Evolutionary conservation across 495 filamentous ascomycete species (phyloP).

Genomic region (Penicilliopsis zonata): DNA sequence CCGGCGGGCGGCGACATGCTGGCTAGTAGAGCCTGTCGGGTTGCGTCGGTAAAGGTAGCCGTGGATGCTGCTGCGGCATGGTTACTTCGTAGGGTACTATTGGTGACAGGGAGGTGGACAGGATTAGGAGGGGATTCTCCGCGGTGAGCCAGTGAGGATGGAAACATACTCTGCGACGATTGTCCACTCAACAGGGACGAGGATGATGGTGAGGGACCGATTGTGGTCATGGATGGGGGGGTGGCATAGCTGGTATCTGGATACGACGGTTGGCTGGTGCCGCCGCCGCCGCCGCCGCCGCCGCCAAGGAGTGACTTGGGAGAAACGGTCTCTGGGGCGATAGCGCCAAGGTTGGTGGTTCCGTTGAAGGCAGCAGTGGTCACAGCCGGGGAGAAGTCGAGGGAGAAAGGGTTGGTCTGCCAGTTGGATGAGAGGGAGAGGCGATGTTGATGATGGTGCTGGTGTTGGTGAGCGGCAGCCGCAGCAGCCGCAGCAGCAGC

Average conservation of each 20-base stretch:
- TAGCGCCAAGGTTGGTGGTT: too few species aligned
- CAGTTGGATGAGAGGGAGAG: slow-evolving; percentile 41
- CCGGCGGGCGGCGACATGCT: slow-evolving; percentile 67
- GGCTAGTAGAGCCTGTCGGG: slow-evolving; percentile 72
- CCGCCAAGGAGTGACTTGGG: slow-evolving; percentile 38
- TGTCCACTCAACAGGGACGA: slow-evolving; percentile 35
- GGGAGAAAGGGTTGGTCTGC: slow-evolving; percentile 58
- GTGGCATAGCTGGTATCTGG: slow-evolving; percentile 31
- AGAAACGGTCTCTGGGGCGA: slow-evolving; percentile 32
- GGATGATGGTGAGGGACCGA: too few species aligned
- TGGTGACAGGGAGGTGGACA: slow-evolving; percentile 38
- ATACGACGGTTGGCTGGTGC: slow-evolving; percentile 33
- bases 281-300: too few species aligned
- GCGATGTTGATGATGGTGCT: too few species aligned
- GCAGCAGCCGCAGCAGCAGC: too few species aligned
- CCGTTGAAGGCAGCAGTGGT: slow-evolving; percentile 39
- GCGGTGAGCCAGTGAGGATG: slow-evolving; percentile 43
- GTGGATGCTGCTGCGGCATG: slow-evolving; percentile 50
- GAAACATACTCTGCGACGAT: slow-evolving; percentile 45
- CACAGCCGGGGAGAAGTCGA: slow-evolving; percentile 48
- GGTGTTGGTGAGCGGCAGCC: too few species aligned
- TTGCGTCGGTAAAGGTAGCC: slow-evolving; percentile 87
- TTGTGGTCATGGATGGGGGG: slow-evolving; percentile 56
- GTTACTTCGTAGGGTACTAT: slow-evolving; percentile 48
- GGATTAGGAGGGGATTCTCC: slow-evolving; percentile 45